These are phyloP conservation scores for Penicillium polonicum DNA, from an alignment of 2,329 filamentous ascomycete genomes.

Conservation along the genomic window DNA sequence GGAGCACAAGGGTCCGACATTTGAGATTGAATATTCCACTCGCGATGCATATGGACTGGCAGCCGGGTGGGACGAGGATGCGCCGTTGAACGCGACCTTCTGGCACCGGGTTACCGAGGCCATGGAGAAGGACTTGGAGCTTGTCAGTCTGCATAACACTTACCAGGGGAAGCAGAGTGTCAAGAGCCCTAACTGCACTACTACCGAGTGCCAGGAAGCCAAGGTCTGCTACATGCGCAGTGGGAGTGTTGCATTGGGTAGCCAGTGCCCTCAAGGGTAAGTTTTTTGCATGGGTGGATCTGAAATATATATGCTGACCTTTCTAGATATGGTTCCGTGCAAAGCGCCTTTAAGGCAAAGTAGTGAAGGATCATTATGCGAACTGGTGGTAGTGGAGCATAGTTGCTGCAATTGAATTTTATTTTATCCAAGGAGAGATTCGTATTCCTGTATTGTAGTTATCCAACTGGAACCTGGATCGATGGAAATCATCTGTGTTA, in stretches of 20 bases:
- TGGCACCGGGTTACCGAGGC: conserved; percentile 59
- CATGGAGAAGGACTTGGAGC: conserved; percentile 52
- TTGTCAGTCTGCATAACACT: conserved; percentile 53
- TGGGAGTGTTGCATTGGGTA: conserved; percentile 54
- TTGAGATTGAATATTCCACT: conserved; percentile 53
- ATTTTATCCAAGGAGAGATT: background rate
- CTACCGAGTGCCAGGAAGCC: conserved; percentile 50
- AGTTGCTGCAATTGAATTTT: background rate
- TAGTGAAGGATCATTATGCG: background rate
- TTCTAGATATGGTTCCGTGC: conserved; percentile 41
- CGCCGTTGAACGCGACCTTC: conserved; percentile 59
- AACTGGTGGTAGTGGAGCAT: background rate
- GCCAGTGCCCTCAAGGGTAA: conserved; percentile 53
- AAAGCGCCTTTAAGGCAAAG: conserved; percentile 35
- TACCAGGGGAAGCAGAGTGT: conserved; percentile 55
- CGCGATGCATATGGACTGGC: conserved; percentile 50
- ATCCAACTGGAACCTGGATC: no score
- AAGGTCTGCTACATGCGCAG: conserved; percentile 61
- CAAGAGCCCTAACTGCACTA: conserved; percentile 54
- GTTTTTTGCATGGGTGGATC: conserved; percentile 1
- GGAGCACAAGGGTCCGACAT: conserved; percentile 47
- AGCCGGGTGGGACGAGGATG: conserved; percentile 47
- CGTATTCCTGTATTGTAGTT: background rate
- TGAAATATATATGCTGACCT: conserved; percentile 5
- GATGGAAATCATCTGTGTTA: background rate